Evolutionary conservation across 305 asterid species (phyloP).

Genomic region (Coffea humblotiana): DNA sequence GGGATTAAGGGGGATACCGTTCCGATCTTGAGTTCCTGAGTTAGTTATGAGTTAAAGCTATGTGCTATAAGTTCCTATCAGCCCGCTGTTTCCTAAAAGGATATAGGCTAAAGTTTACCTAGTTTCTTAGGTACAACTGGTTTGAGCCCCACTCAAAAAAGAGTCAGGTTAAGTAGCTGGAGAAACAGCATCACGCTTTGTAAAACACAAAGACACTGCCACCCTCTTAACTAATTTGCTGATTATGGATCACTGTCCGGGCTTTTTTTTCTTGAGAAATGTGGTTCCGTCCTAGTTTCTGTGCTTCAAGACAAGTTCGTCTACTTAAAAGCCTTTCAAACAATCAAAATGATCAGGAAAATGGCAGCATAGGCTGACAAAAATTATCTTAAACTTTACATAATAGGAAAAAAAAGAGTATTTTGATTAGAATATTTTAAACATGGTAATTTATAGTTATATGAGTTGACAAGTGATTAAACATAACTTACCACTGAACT

Average conservation of each 20-base stretch:
- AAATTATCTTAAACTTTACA: neutral
- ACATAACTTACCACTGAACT: neutral
- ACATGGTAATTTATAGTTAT: neutral
- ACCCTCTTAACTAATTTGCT: too few relatives aligned
- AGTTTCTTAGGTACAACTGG: neutral
- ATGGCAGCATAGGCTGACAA: neutral
- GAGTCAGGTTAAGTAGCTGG: neutral
- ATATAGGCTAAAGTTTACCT: neutral
- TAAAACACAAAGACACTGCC: neutral
- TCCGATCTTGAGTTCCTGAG: too few relatives aligned
- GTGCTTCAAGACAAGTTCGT: neutral
- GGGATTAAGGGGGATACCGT: too few relatives aligned
- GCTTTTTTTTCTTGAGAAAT: neutral
- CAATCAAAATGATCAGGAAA: neutral
- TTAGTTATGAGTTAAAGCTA: too few relatives aligned
- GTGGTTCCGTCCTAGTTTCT: neutral
- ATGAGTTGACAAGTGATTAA: neutral
- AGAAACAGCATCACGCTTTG: neutral
- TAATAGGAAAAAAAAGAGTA: neutral
- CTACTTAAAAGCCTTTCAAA: neutral
- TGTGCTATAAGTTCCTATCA: too few relatives aligned
- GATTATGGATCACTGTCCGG: neutral
- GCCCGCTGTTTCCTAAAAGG: too few relatives aligned
- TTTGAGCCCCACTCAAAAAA: neutral
- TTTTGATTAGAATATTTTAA: neutral